Evolutionary conservation across 495 filamentous ascomycete species (phyloP), one percentile per base, ranked within the genome.

Genomic region (Podospora didyma): DNA sequence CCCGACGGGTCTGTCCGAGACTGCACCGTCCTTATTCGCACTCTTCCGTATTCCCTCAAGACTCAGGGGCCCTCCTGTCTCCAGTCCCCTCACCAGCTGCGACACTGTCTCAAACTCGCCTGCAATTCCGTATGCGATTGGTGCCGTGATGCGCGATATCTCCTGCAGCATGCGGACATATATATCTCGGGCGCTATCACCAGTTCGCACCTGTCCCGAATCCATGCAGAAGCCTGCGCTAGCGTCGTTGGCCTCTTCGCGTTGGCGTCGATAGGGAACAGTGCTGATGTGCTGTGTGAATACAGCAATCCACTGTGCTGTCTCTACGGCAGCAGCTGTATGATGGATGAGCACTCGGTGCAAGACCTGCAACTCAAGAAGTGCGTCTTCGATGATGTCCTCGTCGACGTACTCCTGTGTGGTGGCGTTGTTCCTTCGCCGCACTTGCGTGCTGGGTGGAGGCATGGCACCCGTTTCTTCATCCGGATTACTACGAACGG

Each of bases 211-310:
- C 66, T 94, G 90, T 0, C 90, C 90, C 0, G 74, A 71, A 39
- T 91, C 90, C 85, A 93, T 91, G 71, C 90, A 93, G 73, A 94
- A 94, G 2, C 82, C 79, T 7, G 86, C 83, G 7, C 73, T 64
- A 31, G 73, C 60, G 53, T 73, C 65, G 53, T 69, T 65, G 46
- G 69, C 63, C 31, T 71, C 69, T 45, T 73, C 72, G 22, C 67
- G 72, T 41, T 60, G 62, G 12, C 70, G 78, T 62, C 79, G 81
- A 63, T 93, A 93, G 0, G 88, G 89, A 26, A 88, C 84, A 0
- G 85, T 88, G 37, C 85, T 86, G 59, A 96, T 84, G 58, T 94
- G 86, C 62, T 91, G 84, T 1, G 90, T 94, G 67, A 94, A 93
- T 37, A 82, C 80, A 39, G 81, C 80, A 26, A 94, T 83, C 89